Evolutionary conservation across 805 yeast species (phyloP).

Genomic region (Cephaloascus albidus): DNA sequence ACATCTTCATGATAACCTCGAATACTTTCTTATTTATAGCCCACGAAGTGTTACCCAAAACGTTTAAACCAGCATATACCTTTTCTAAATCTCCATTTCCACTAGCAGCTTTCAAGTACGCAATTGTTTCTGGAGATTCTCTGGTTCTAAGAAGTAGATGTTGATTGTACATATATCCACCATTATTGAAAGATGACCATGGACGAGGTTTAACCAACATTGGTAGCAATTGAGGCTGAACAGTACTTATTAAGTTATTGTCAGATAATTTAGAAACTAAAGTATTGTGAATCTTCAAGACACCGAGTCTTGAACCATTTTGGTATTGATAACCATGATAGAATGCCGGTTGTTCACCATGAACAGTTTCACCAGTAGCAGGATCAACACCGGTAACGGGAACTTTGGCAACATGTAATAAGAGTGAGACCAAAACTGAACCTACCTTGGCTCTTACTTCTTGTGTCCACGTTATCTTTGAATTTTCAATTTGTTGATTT

Average conservation of each 20-base stretch:
- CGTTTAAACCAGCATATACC: slow-evolving; percentile 76
- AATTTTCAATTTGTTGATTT: slow-evolving; percentile 20
- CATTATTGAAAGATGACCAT: slow-evolving; percentile 76
- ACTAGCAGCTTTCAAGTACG: slow-evolving; percentile 81
- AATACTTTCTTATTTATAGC: slow-evolving; percentile 72
- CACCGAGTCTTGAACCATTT: slow-evolving; percentile 73
- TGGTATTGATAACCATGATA: slow-evolving; percentile 79
- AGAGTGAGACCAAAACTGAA: slow-evolving; percentile 61
- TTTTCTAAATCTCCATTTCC: slow-evolving; percentile 52
- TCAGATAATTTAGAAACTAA: slow-evolving; percentile 60
- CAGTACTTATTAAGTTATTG: slow-evolving; percentile 51
- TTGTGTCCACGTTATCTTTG: slow-evolving; percentile 38
- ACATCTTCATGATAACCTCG: slow-evolving; percentile 59
- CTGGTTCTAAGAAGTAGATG: slow-evolving; percentile 63
- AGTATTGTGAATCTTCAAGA: slow-evolving; percentile 64
- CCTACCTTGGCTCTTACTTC: slow-evolving; percentile 66
- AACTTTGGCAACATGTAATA: slow-evolving; percentile 77
- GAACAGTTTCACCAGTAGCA: slow-evolving; percentile 53
- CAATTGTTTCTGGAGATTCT: slow-evolving; percentile 82
- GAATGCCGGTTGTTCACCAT: slow-evolving; percentile 81
- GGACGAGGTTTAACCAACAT: slow-evolving; percentile 88
- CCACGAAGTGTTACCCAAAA: slow-evolving; percentile 86
- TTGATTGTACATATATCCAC: slow-evolving; percentile 72
- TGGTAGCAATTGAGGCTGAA: slow-evolving; percentile 83
- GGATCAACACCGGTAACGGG: slow-evolving; percentile 79